These are phyloP conservation scores for Alternaria sp. DNA, from an alignment of 2,329 filamentous ascomycete genomes.

Conservation along the genomic window DNA sequence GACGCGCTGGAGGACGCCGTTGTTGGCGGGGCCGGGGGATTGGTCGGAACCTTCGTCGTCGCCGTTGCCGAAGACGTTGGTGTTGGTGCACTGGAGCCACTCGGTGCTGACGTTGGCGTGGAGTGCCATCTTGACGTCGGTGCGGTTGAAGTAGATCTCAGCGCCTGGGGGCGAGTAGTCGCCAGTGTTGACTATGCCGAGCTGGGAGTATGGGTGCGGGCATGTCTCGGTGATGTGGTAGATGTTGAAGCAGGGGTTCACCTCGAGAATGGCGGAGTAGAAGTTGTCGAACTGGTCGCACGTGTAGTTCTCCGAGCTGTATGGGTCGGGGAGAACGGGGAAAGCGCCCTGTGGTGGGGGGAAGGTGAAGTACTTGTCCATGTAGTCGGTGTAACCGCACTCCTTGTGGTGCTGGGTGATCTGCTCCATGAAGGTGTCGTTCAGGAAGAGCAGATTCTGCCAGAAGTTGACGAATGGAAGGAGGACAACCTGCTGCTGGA, in stretches of 20 bases:
- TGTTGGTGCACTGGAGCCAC: slow-evolving; percentile 51
- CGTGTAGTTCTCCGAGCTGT: slow-evolving; percentile 27
- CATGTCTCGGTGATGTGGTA: slow-evolving; percentile 57
- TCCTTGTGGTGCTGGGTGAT: slow-evolving; percentile 42
- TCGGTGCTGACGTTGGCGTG: slow-evolving; percentile 54
- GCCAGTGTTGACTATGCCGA: slow-evolving; percentile 48
- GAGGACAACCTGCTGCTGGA: slow-evolving; percentile 47
- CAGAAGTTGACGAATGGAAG: slow-evolving; percentile 50
- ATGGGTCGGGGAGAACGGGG: slow-evolving; percentile 36
- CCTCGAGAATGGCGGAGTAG: slow-evolving; percentile 48
- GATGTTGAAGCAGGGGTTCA: slow-evolving; percentile 60
- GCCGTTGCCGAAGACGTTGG: slow-evolving; percentile 53
- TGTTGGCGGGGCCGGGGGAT: slow-evolving; percentile 48
- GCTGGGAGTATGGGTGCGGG: slow-evolving; percentile 49
- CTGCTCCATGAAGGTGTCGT: slow-evolving; percentile 50
- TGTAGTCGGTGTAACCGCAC: slow-evolving; percentile 33
- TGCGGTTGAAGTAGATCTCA: slow-evolving; percentile 59
- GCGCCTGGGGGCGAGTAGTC: slow-evolving; percentile 51
- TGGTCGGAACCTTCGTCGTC: slow-evolving; percentile 38
- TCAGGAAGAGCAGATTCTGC: slow-evolving; percentile 52
- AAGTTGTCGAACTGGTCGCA: slow-evolving; percentile 52
- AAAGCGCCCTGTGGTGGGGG: slow-evolving; percentile 47
- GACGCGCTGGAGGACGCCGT: slow-evolving; percentile 54
- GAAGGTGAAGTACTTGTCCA: slow-evolving; percentile 48
- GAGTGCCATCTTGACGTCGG: slow-evolving; percentile 58